phyloP scores from a whole-genome alignment of 345 rosid genomes.

The Kandelia obovata region DNA sequence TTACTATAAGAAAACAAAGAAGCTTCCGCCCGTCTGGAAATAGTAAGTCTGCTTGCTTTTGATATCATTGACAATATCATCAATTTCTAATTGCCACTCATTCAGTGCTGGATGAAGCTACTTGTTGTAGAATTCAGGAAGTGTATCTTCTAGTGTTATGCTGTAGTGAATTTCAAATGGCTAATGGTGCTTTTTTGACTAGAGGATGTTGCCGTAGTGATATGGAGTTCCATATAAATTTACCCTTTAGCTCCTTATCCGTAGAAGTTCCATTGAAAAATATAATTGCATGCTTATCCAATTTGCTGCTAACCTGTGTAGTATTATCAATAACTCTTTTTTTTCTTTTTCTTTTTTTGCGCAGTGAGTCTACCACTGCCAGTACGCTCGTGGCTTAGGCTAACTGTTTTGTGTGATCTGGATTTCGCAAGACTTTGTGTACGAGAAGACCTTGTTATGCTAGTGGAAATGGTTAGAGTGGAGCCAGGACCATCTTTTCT shows the following conservation, averaged over 20 bases:
- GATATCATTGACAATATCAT: neutral
- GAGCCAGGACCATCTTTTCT: too few relatives aligned
- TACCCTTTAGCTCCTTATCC: neutral
- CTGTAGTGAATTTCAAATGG: neutral
- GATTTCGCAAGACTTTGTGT: neutral
- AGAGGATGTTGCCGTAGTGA: neutral
- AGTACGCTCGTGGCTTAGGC: conserved; percentile 60
- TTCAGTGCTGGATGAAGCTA: neutral
- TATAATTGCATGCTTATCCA: too few relatives aligned
- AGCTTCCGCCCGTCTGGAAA: conserved; percentile 92
- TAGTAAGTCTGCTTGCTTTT: conserved; percentile 40
- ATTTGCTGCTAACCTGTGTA: too few relatives aligned
- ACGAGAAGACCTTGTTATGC: too few relatives aligned
- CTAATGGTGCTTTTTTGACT: neutral
- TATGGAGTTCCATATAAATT: neutral
- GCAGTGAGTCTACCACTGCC: conserved; percentile 63
- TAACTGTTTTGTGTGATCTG: neutral
- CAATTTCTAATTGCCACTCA: neutral
- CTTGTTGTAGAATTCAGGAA: too few relatives aligned
- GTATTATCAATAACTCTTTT: neutral
- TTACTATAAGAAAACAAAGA: conserved; percentile 93
- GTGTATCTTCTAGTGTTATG: neutral
- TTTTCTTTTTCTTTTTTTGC: neutral
- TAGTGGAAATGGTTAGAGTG: too few relatives aligned
- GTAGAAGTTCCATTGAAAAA: neutral